Base-by-base conservation (phyloP, 2,329 filamentous ascomycete species). In the Phaeosphaeria sp. region DNA sequence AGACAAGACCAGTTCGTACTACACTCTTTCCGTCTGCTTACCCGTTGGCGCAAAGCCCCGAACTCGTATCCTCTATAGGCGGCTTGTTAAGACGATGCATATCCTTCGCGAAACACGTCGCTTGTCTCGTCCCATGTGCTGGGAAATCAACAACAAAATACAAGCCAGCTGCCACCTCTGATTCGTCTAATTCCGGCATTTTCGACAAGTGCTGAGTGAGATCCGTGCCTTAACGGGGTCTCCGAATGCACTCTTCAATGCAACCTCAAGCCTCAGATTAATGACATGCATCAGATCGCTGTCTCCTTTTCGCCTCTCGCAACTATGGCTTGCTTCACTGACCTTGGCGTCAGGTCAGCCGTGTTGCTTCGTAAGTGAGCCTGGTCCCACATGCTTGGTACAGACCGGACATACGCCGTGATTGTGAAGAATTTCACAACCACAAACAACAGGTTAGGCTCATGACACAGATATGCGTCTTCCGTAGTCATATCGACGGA, bases 181-280 rank as follows among this genome's bases (percentile, higher is more conserved):
- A 54, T 54, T 54, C 33, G 52, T 30, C 39, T 22, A 23, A n/a
- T 20, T 30, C 9, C 9, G 13, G 18, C n/a, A 48, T 22, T 36
- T 48, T 20, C 27, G 3, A 17, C 42, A 43, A 48, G 54, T 43
- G 55, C 55, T 54, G 55, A 54, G 50, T 54, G 46, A 50, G 39
- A 49, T 50, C 36, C 25, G 39, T 41, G 33, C 20, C 52, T 25
- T 21, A 33, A 36, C 55, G 55, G 50, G 27, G 22, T 46, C 39
- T 15, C 55, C 55, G 55, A 46, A 21, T 21, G 43, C 43, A 13
- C 46, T 41, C n/a, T 33, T 33, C 25, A 23, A 53, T 42, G 46
- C 50, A 50, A 50, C 52, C 30, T 30, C 18, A 43, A 49, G 23
- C 44, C 23, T 41, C 42, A 39, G 33, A 43, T 36, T 33, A 41